Base-by-base conservation (phyloP, 2,329 filamentous ascomycete genomes). In the Diaporthe sp. region DNA sequence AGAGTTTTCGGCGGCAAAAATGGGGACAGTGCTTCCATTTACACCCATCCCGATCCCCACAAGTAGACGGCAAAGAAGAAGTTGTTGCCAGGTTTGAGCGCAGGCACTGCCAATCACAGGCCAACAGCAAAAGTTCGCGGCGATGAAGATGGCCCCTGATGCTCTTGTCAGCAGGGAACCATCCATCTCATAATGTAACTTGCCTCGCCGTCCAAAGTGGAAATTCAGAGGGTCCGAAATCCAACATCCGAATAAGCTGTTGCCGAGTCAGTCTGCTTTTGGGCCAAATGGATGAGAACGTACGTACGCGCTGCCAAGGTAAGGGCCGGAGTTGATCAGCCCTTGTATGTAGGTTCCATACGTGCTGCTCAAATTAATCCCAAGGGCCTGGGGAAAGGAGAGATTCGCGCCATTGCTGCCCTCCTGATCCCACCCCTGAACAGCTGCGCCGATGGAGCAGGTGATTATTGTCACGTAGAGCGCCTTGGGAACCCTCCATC, bases 11-110 rank as follows among this genome's bases (percentile, higher is more conserved):
- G 89, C 88, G 0, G 88, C 87, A 78, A 86, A 90, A 39, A 91
- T 86, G 0, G 89, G 89, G 0, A 93, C 90, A 0, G 88, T 91
- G 0, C 89, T 89, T 8, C 90, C 89, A 80, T 94, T 94, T 20
- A 90, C 87, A 15, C 92, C 92, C 81, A 94, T 93, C 1, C 91
- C 92, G 44, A 95, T 89, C 0, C 94, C 94, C 79, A 95, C 88
- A 6, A 92, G 85, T 73, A 94, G 90, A 71, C 93, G 90, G 63
- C 91, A 91, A 72, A 91, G 86, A 76, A 95, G 89, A 77, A 94
- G 88, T 77, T 93, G 90, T 82, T 87, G 88, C 93, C 93, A 94
- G 9, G 88, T 91, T 75, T 92, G 89, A 31, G 90, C 88, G 75
- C 93, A 91, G 0, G 90, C 92, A 63, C 87, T 89, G n/a, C 90